phyloP scores from a whole-genome alignment of 2,329 filamentous ascomycete genomes.

The Beauveria australis region DNA sequence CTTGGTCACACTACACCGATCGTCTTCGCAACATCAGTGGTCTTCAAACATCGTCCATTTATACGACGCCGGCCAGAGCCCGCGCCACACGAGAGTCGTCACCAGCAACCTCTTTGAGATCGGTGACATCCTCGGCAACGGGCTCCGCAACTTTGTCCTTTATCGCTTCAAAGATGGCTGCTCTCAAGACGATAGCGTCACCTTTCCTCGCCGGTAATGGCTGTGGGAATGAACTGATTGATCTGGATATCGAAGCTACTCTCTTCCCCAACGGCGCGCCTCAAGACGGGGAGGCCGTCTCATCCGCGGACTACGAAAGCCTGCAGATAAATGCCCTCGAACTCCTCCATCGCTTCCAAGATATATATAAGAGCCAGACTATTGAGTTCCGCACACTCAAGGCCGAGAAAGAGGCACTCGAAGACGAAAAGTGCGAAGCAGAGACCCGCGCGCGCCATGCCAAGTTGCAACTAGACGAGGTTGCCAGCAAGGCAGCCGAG shows the following conservation, averaged over 20 bases:
- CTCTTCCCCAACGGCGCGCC: slow-evolving; percentile 41
- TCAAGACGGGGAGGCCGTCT: slow-evolving; percentile 41
- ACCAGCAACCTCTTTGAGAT: slow-evolving; percentile 21
- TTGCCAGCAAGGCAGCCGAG: slow-evolving; percentile 44
- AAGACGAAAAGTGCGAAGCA: slow-evolving; percentile 49
- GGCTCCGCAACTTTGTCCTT: slow-evolving; percentile 35
- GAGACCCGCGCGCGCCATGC: slow-evolving; percentile 44
- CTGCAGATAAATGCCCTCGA: slow-evolving; percentile 50
- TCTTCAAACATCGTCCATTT: not conserved
- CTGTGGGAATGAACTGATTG: slow-evolving; percentile 45
- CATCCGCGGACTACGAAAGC: slow-evolving; percentile 52
- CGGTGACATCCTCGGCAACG: slow-evolving; percentile 12
- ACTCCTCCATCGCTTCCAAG: slow-evolving; percentile 47
- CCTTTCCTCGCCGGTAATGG: slow-evolving; percentile 17
- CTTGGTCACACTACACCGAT: slow-evolving; percentile 14
- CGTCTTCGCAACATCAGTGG: slow-evolving; percentile 6
- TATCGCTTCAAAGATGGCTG: slow-evolving; percentile 37
- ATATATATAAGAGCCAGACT: slow-evolving; percentile 48
- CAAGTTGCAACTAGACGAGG: slow-evolving; percentile 51
- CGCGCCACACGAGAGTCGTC: slow-evolving; percentile 5
- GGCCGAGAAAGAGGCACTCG: slow-evolving; percentile 44
- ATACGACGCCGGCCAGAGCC: slow-evolving; percentile 6
- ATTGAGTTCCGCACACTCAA: slow-evolving; percentile 41
- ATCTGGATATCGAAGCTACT: slow-evolving; percentile 45
- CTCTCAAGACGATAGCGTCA: slow-evolving; percentile 25